Evolutionary conservation across 306 rosid species (phyloP).

Genomic region (Quercus engelmannii): DNA sequence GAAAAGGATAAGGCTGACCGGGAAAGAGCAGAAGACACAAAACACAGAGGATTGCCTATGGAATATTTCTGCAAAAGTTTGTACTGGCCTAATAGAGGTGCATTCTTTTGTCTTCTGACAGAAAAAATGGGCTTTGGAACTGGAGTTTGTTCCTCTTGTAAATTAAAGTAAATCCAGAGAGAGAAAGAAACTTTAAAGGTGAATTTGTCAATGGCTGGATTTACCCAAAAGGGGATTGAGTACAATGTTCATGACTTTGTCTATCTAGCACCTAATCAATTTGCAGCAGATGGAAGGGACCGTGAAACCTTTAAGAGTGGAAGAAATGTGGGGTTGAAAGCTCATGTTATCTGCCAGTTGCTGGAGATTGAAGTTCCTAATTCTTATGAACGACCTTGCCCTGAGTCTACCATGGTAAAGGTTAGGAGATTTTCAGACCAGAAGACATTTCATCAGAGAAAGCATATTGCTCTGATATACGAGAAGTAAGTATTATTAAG

Average conservation of each 20-base stretch:
- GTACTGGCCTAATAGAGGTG: slow-evolving; percentile 87
- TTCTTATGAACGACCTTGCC: slow-evolving; percentile 41
- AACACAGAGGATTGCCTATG: slow-evolving; percentile 59
- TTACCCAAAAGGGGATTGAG: slow-evolving; percentile 48
- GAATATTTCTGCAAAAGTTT: slow-evolving; percentile 81
- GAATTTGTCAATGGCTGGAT: slow-evolving; percentile 56
- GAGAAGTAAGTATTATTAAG: slow-evolving; percentile 31
- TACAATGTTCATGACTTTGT: slow-evolving; percentile 62
- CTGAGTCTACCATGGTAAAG: slow-evolving; percentile 56
- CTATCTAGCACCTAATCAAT: slow-evolving; percentile 57
- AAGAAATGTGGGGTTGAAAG: slow-evolving; percentile 80
- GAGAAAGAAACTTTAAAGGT: slow-evolving; percentile 51
- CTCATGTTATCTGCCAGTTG: slow-evolving; percentile 80
- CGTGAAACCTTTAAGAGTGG: slow-evolving; percentile 63
- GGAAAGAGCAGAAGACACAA: slow-evolving; percentile 83
- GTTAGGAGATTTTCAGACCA: slow-evolving; percentile 85
- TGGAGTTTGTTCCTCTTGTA: slow-evolving; percentile 71
- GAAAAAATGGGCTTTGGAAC: slow-evolving; percentile 69
- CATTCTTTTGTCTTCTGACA: slow-evolving; percentile 57
- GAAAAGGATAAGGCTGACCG: slow-evolving; percentile 40
- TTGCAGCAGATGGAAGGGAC: slow-evolving; percentile 48
- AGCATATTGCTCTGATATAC: slow-evolving; percentile 50
- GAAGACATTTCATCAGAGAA: slow-evolving; percentile 78
- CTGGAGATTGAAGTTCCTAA: slow-evolving; percentile 50
- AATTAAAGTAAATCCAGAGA: slow-evolving; percentile 37